Evolutionary conservation across 2,329 filamentous ascomycete genomes (phyloP), one percentile per base, ranked within the genome.

Genomic region (Penicillium frequentans): DNA sequence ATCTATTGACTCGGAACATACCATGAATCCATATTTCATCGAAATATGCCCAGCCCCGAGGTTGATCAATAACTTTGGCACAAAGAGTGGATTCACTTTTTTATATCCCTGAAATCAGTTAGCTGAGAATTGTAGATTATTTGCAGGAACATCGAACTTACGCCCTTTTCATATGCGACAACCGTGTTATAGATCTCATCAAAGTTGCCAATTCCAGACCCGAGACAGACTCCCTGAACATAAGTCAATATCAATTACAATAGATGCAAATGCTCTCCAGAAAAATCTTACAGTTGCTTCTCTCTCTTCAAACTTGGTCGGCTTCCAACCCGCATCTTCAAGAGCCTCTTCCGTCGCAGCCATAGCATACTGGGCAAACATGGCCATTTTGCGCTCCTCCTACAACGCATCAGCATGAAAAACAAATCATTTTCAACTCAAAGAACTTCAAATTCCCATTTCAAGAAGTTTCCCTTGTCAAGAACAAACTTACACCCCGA

Each of bases 141-240:
- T 44, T 16, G 16, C 35, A 3, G 16, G n/a, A 9, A 51, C 47
- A 7, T 1, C 5, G 29, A 33, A 53, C 86, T 76, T 76, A 93
- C 91, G 56, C 86, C 86, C 74, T 85, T 81, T 31, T 90, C 82
- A 70, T 90, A 96, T 1, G 85, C 86, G 49, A 96, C 69, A 55
- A 90, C 91, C 2, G 92, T 96, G 60, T 88, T 82, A 74, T 96
- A 97, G 9, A 96, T 86, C 66, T 96, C 92, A 42, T 96, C 90
- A 39, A 99, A 82, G 68, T 95, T 97, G 16, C 95, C 95, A 67
- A 99, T 97, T 1, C 95, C 95, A 63, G 93, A 98, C 2, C 95
- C 95, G 42, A 99, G 82, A 68, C 93, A 96, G 1, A 99, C 90
- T 0, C 95, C 95, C 84, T 85, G 57, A 44, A n/a, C 5, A 8